Conservation (phyloP, 176 grass and related monocot species). For the Lolium perenne region DNA sequence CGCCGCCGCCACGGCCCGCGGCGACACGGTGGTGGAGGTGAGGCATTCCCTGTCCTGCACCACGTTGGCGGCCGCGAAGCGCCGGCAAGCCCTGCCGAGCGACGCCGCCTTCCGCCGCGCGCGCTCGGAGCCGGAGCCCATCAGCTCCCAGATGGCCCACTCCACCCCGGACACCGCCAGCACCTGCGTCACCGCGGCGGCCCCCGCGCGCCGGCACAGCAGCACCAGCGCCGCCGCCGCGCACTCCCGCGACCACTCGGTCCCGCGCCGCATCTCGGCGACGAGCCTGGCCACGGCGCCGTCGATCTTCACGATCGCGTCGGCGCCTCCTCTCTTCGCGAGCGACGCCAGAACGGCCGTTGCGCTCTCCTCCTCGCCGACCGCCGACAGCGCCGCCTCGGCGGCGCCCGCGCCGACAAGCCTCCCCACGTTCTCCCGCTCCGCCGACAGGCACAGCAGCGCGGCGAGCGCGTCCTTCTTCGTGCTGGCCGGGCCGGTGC, state of each 20-base stretch:
- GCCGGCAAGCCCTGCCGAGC: constrained; percentile 79
- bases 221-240: constrained; percentile 73
- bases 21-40: constrained; percentile 1
- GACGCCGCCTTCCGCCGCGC: constrained; percentile 85
- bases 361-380: constrained; percentile 55
- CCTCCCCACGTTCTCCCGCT: constrained; percentile 72
- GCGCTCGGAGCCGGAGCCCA: constrained; percentile 78
- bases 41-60: constrained; percentile 50
- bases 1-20: constrained; percentile 19
- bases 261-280: constrained; percentile 64
- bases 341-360: constrained; percentile 65
- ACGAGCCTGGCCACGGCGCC: constrained; percentile 60
- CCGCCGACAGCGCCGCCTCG: constrained; percentile 45
- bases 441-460: constrained; percentile 68
- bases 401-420: constrained; percentile 65
- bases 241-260: constrained; percentile 82
- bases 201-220: constrained; percentile 68
- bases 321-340: constrained; percentile 79
- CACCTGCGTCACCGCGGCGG: constrained; percentile 56
- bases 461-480: constrained; percentile 84
- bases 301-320: constrained; percentile 60
- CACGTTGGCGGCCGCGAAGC: constrained; percentile 53
- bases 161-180: constrained; percentile 73
- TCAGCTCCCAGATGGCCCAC: constrained; percentile 92
- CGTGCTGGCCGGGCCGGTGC: constrained; percentile 62